Evolutionary conservation across 139 green algal genomes (phyloP).

Genomic region (Mesostigma viride): DNA sequence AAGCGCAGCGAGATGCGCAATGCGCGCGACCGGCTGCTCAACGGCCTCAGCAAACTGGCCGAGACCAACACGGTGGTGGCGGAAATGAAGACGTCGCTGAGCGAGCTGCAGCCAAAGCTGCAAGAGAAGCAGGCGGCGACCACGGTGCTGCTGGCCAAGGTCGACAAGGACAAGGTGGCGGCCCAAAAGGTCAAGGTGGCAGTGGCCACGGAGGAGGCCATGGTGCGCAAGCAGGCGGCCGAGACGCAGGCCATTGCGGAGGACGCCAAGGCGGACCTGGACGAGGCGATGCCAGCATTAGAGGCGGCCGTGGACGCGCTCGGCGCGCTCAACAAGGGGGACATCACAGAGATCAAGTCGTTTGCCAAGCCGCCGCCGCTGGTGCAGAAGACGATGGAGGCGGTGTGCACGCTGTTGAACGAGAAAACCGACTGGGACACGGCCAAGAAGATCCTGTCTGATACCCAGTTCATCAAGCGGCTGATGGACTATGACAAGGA

Average conservation of each 20-base stretch:
- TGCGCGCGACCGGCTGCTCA: conserved; percentile 53
- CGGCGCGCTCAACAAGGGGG: conserved; percentile 64
- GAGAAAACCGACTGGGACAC: conserved; percentile 76
- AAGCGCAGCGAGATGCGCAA: conserved; percentile 37
- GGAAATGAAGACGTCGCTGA: conserved; percentile 62
- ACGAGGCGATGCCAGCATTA: conserved; percentile 67
- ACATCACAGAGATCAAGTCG: conserved; percentile 58
- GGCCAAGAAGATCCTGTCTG: conserved; percentile 52
- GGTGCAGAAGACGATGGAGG: conserved; percentile 50
- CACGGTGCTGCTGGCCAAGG: conserved; percentile 53
- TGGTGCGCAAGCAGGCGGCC: conserved; percentile 50
- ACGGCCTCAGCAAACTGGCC: conserved; percentile 67
- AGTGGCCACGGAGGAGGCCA: conserved; percentile 52
- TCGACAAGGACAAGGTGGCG: conserved; percentile 53
- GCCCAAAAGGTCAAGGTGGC: conserved; percentile 53
- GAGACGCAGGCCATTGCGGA: conserved; percentile 56
- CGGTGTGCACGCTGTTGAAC: conserved; percentile 36
- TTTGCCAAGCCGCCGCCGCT: conserved; percentile 70
- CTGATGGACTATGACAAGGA: conserved; percentile 52
- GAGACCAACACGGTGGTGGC: conserved; percentile 67
- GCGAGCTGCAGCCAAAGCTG: conserved; percentile 59
- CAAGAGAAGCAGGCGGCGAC: conserved; percentile 55
- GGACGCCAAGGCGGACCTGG: conserved; percentile 65
- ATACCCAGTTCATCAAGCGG: conserved; percentile 59
- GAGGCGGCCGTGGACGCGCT: conserved; percentile 58